A percentile compares a stretch with the other conserved stretches of the same genome.
phyloP scores from a whole-genome alignment of 768 basidiomycete species.

The Lactarius hatsudake region DNA sequence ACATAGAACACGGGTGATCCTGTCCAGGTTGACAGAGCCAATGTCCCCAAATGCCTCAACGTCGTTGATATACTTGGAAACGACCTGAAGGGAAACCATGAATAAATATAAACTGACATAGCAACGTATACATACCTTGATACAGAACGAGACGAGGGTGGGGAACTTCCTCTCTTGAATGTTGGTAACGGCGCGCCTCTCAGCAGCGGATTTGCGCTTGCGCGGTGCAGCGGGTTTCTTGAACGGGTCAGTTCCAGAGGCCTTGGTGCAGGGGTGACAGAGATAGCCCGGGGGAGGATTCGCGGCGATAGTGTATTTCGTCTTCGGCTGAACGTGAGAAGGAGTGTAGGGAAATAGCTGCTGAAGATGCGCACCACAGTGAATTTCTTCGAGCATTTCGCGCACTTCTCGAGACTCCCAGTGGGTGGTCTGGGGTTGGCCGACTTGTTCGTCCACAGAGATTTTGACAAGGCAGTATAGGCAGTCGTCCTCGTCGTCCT shows the following conservation, averaged over 20 bases:
- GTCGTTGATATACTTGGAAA: constrained; percentile 83
- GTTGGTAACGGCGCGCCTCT: constrained; percentile 63
- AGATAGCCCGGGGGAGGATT: constrained; percentile 71
- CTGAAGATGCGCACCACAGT: constrained; percentile 66
- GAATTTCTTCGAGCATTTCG: constrained; percentile 78
- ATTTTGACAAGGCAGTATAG: constrained; percentile 62
- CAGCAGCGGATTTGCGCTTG: constrained; percentile 61
- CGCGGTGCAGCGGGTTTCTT: constrained; percentile 66
- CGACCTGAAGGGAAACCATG: constrained; percentile 49
- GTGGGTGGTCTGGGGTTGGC: constrained; percentile 54
- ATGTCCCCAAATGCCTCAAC: constrained; percentile 89
- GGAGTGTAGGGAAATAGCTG: neutral
- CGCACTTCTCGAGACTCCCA: constrained; percentile 81
- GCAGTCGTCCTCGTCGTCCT: constrained; percentile 61
- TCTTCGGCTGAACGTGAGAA: constrained; percentile 44
- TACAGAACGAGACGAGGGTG: constrained; percentile 74
- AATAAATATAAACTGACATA: neutral
- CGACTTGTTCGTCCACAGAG: constrained; percentile 40
- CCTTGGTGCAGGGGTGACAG: constrained; percentile 81
- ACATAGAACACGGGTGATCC: constrained; percentile 77
- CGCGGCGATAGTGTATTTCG: constrained; percentile 80
- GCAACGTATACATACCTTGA: constrained; percentile 50
- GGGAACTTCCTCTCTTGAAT: constrained; percentile 72
- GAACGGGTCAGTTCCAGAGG: constrained; percentile 77
- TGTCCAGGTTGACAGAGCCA: constrained; percentile 78